Evolutionary conservation across 208 protist genomes (phyloP).

Genomic region (Crithidia mellificae): DNA sequence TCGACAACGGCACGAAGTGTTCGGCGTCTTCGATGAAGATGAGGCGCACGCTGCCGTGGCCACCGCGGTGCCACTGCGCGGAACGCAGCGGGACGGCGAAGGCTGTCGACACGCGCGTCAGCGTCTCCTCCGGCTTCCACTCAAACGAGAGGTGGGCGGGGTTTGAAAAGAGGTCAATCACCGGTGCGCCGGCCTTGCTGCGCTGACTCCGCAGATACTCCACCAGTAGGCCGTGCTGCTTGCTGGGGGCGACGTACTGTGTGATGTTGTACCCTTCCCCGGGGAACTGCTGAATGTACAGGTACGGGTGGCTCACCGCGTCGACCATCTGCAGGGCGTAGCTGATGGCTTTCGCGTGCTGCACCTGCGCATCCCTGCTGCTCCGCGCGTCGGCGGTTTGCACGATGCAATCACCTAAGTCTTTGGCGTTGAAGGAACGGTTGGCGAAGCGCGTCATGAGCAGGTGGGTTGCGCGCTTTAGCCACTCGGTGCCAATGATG

Average conservation of each 20-base stretch:
- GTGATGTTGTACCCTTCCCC: slow-evolving; percentile 36
- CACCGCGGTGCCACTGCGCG: slow-evolving; percentile 20
- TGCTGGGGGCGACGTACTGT: slow-evolving; percentile 34
- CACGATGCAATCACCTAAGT: slow-evolving; percentile 49
- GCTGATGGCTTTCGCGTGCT: slow-evolving; percentile 22
- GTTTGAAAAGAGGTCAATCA: slow-evolving; percentile 27
- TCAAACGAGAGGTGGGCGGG: slow-evolving; percentile 14
- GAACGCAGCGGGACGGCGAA: slow-evolving; percentile 30
- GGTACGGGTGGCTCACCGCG: slow-evolving; percentile 41
- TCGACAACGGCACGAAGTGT: slow-evolving; percentile 12
- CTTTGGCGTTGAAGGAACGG: slow-evolving; percentile 29
- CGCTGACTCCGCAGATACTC: slow-evolving; percentile 24
- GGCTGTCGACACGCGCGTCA: slow-evolving; percentile 17
- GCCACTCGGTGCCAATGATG: slow-evolving; percentile 33
- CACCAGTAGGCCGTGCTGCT: slow-evolving; percentile 23
- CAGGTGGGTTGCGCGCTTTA: slow-evolving; percentile 36
- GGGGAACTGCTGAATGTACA: slow-evolving; percentile 37
- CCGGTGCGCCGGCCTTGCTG: neutral
- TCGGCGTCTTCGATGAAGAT: slow-evolving; percentile 23
- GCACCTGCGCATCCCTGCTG: slow-evolving; percentile 20
- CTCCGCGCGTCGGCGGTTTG: slow-evolving; percentile 18
- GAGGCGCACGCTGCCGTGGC: slow-evolving; percentile 9
- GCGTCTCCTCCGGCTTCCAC: slow-evolving; percentile 23
- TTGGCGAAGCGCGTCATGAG: slow-evolving; percentile 44
- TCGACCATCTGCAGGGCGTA: slow-evolving; percentile 32